Evolutionary conservation across 2,329 filamentous ascomycete species (phyloP), one percentile per base, ranked within the genome.

Genomic region (Arthrinium puccinioides): DNA sequence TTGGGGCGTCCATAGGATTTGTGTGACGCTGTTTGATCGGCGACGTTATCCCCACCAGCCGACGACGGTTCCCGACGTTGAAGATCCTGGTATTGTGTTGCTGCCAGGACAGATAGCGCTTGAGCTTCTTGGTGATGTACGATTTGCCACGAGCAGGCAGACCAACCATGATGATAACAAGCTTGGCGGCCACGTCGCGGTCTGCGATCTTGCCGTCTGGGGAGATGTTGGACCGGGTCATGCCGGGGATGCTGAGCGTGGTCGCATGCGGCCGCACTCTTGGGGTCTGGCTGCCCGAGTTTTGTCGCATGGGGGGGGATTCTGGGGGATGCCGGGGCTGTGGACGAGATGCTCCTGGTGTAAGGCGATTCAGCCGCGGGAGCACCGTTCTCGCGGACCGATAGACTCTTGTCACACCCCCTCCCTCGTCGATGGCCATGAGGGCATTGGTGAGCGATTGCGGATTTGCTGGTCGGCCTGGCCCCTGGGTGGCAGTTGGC

Each of bases 111-210:
- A 98, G 68, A 57, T 97, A 98, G 44, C 92, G 78, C 41, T 92
- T 85, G 45, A 98, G 76, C 67, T 98, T 98, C 70, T 97, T 97
- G 44, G 92, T 97, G 53, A 98, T 94, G 64, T 98, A 98, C 38
- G 89, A 96, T 67, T 98, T 98, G 57, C 92, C 92, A 53, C 92
- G 75, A 9, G 92, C 92, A 3, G 92, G 92, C 51, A 98, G 67
- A 45, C 92, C 92, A 43, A 98, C 92, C 92, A 98, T 98, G 59
- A 98, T 81, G 53, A 98, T 94, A 56, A 97, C 87, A 44, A 98
- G 72, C 70, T 98, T 98, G 27, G 92, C 85, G 34, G 89, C 92
- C 34, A 98, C 85, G 72, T 98, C 92, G 54, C 90, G 77, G 56
- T 90, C 82, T 38, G 92, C 84, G 50, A 98, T 98, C 52, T 87